phyloP scores from a whole-genome alignment of 306 rosid species.

The Albizia julibrissin region DNA sequence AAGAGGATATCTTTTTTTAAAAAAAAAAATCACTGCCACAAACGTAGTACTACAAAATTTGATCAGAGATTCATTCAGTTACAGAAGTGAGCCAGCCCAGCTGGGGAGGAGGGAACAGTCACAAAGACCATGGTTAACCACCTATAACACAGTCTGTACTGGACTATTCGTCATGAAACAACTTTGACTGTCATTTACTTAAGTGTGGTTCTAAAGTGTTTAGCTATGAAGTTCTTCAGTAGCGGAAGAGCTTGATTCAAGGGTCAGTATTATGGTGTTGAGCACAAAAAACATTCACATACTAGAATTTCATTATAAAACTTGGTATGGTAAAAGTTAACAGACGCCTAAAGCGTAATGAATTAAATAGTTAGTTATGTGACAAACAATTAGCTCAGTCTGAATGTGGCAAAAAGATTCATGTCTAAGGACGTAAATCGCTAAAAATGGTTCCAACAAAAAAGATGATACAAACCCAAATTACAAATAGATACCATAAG shows the following conservation, averaged over 20 bases:
- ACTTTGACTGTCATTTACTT: too few relatives aligned
- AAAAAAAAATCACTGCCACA: not conserved
- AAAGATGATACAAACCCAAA: too few relatives aligned
- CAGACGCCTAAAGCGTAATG: not conserved
- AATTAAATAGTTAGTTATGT: constrained; percentile 2
- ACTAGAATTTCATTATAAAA: not conserved
- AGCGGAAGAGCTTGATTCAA: too few relatives aligned
- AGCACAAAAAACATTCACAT: not conserved
- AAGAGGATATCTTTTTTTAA: not conserved
- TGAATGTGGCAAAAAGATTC: constrained; percentile 5
- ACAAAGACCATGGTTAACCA: not conserved
- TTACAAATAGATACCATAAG: too few relatives aligned
- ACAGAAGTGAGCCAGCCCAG: not conserved
- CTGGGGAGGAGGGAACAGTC: not conserved
- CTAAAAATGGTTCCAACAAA: too few relatives aligned
- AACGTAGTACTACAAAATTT: constrained; percentile 1
- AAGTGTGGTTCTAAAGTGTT: too few relatives aligned
- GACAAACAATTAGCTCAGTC: constrained; percentile 11
- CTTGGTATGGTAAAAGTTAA: not conserved
- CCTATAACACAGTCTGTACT: too few relatives aligned
- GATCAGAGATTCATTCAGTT: not conserved
- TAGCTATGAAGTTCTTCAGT: too few relatives aligned
- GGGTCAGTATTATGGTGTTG: not conserved
- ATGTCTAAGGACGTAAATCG: constrained; percentile 18
- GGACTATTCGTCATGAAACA: too few relatives aligned